Evolutionary conservation across 169 alveolate genomes (phyloP), one percentile per base, ranked within the genome.

Genomic region (Babesia ovata): DNA sequence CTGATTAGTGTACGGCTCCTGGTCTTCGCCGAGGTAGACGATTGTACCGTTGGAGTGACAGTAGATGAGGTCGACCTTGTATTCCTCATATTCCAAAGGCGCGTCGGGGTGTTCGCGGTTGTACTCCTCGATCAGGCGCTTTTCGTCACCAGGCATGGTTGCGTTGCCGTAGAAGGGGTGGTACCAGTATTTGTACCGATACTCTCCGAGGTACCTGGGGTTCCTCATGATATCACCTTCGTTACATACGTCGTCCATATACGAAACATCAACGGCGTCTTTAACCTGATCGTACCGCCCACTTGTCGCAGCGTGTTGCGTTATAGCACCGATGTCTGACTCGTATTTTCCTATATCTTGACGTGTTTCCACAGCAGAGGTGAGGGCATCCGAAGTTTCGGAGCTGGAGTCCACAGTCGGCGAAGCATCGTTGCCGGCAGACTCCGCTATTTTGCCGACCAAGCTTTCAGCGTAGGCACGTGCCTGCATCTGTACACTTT

Each of bases 31-130:
- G 29, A 89, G 83, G 53, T 89, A 77, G 67, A 89, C 88, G 39
- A 89, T 89, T 19, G 94, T 89, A 26, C 94, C 94, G 69, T 89
- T 88, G 19, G 94, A 89, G 71, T 89, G 94, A 61, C 90, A 88
- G 46, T 89, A 86, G 24, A 85, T 78, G 21, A 84, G 60, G 77
- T 89, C 94, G 28, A 63, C 74, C 60, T 79, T 71, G 67, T 49
- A 77, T 42, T 75, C 84, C 70, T 89, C 92, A 65, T 85, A 89
- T 33, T 57, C 75, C 56, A 89, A 52, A 49, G 74, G 87, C 53
- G 83, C 66, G 22, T 86, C 91, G 24, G 92, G 92, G 65, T 75
- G 57, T 24, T 54, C 73, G 46, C 67, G 72, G 56, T 89, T 89
- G 83, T 89, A 81, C 62, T 89, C 86, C 63, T 89, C 91, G 11